phyloP scores from a whole-genome alignment of 768 basidiomycete genomes.

The Coprinopsis cinerea region DNA sequence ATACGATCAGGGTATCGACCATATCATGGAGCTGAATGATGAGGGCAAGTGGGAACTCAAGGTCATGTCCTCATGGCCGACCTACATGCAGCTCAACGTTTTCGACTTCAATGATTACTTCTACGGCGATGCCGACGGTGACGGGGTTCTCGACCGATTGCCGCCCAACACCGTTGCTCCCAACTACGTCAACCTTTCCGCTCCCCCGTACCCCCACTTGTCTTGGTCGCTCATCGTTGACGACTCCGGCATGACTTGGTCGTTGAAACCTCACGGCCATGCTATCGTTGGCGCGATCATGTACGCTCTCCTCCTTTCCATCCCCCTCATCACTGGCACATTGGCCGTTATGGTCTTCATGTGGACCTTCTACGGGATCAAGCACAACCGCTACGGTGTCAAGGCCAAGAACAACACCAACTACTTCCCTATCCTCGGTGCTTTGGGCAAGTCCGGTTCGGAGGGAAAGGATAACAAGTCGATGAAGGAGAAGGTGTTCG shows the following conservation, averaged over 20 bases:
- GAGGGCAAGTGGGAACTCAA: constrained; percentile 80
- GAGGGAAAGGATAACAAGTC: constrained; percentile 62
- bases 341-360: constrained; percentile 85
- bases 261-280: constrained; percentile 75
- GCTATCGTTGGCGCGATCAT: constrained; percentile 79
- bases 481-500: constrained; percentile 70
- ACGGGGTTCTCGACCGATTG: constrained; percentile 84
- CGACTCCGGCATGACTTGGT: constrained; percentile 73
- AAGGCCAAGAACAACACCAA: constrained; percentile 63
- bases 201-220: constrained; percentile 81
- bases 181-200: constrained; percentile 89
- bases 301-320: constrained; percentile 75
- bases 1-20: constrained; percentile 74
- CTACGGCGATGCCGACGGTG: constrained; percentile 85
- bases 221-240: constrained; percentile 83
- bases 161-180: constrained; percentile 83
- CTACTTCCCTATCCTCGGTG: constrained; percentile 86
- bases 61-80: constrained; percentile 88
- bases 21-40: constrained; percentile 57
- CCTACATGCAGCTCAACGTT: constrained; percentile 85
- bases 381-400: constrained; percentile 87
- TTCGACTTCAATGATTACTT: constrained; percentile 89
- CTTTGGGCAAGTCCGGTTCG: constrained; percentile 56
- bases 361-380: constrained; percentile 96
- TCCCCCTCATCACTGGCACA: constrained; percentile 81